A percentile compares a stretch with the other conserved stretches of the same genome.
phyloP scores from a whole-genome alignment of 495 filamentous ascomycete species.

The Aspergillus sparsus region DNA sequence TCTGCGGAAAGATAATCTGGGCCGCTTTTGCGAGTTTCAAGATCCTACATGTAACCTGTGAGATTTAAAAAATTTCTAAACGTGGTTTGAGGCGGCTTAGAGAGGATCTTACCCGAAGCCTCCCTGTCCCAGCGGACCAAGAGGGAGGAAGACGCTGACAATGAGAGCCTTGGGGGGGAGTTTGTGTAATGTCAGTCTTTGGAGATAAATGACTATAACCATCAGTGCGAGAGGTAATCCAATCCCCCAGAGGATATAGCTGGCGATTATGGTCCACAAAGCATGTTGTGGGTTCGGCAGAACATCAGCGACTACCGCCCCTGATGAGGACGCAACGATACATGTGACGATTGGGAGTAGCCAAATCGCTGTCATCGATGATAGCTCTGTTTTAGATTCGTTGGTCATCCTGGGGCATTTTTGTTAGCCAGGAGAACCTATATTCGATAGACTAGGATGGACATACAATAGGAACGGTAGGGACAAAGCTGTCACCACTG shows the following conservation, averaged over 20 bases:
- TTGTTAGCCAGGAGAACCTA: neutral
- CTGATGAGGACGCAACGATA: conserved; percentile 60
- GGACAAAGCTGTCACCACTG: conserved; percentile 50
- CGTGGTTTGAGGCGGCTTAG: neutral
- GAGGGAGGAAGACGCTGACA: conserved; percentile 61
- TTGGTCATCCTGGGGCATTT: conserved; percentile 34
- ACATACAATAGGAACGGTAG: conserved; percentile 59
- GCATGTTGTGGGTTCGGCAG: conserved; percentile 54
- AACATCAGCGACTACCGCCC: conserved; percentile 54
- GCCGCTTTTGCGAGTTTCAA: conserved; percentile 58
- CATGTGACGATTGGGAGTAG: conserved; percentile 61
- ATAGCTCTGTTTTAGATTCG: conserved; percentile 32
- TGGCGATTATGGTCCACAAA: conserved; percentile 56
- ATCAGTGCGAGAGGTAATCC: conserved; percentile 57
- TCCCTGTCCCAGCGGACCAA: conserved; percentile 61
- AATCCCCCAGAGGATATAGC: conserved; percentile 62
- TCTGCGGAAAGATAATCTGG: conserved; percentile 50
- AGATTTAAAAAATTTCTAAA: neutral
- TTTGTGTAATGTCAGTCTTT: conserved; percentile 57
- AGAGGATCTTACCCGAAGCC: conserved; percentile 45
- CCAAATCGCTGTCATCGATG: conserved; percentile 59
- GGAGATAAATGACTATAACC: conserved; percentile 62
- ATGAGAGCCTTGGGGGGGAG: conserved; percentile 60
- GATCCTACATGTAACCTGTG: conserved; percentile 28
- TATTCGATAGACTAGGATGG: neutral